Percentiles rank a stretch among this genome's conserved stretches.
Conservation (phyloP, 2,329 filamentous ascomycete species). For the Orbilia blumenaviensis region DNA sequence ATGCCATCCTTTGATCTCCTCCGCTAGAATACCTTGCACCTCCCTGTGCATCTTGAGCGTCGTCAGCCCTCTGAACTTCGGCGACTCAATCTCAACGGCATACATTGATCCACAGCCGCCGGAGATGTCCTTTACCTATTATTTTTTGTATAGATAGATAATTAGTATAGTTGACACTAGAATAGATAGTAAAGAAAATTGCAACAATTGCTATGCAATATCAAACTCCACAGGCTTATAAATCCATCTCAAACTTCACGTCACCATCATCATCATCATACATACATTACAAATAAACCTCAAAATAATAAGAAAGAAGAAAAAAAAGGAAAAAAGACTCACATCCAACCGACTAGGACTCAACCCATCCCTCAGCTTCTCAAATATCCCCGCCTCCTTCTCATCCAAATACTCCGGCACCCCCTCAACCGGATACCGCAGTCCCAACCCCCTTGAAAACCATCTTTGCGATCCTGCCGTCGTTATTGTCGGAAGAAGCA, state of each 20-base stretch:
- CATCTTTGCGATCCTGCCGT: neutral
- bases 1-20: constrained; percentile 83
- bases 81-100: constrained; percentile 78
- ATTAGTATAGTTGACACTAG: too few relatives aligned
- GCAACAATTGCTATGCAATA: neutral
- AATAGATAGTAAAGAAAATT: neutral
- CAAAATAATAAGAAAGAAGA: neutral
- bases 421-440: neutral
- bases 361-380: constrained; percentile 60
- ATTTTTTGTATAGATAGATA: too few relatives aligned
- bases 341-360: constrained; percentile 59
- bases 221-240: too few relatives aligned
- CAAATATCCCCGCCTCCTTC: constrained; percentile 70
- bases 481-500: neutral
- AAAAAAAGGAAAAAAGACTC: constrained; percentile 34
- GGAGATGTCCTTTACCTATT: constrained; percentile 76
- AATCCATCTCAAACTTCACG: too few relatives aligned
- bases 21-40: constrained; percentile 77
- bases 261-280: too few relatives aligned
- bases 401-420: constrained; percentile 66
- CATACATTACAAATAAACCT: neutral
- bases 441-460: constrained; percentile 7
- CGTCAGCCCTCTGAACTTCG: constrained; percentile 73
- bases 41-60: constrained; percentile 84
- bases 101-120: constrained; percentile 91